phyloP scores from a whole-genome alignment of 1,284 basidiomycete genomes.

The Cystobasidium pallidum region DNA sequence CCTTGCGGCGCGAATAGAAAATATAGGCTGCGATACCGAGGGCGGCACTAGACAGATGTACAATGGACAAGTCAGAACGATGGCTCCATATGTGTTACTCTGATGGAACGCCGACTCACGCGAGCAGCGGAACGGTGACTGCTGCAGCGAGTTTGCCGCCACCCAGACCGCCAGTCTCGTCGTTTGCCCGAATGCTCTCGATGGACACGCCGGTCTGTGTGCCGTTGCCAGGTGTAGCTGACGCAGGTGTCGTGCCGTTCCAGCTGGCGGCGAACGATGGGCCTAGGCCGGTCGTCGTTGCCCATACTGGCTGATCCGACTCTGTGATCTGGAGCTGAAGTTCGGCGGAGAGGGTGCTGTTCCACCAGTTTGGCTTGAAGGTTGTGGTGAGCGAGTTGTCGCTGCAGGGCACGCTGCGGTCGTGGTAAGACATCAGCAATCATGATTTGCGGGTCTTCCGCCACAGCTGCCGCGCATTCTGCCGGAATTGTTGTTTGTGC shows the following conservation, averaged over 20 bases:
- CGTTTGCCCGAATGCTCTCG: conserved; percentile 47
- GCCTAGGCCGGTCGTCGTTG: conserved; percentile 66
- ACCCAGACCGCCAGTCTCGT: conserved; percentile 56
- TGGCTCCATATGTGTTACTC: too few relatives aligned
- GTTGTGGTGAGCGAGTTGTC: conserved; percentile 60
- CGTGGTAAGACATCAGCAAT: neutral
- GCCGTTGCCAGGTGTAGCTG: conserved; percentile 41
- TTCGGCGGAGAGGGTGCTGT: conserved; percentile 62
- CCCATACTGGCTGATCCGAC: conserved; percentile 63
- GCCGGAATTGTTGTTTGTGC: conserved; percentile 60
- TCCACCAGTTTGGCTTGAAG: conserved; percentile 77
- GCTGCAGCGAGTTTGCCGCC: conserved; percentile 76
- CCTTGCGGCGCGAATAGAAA: conserved; percentile 65
- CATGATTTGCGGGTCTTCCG: neutral
- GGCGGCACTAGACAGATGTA: conserved; percentile 55
- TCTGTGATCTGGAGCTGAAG: conserved; percentile 72
- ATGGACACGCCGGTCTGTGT: conserved; percentile 50
- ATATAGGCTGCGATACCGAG: conserved; percentile 64
- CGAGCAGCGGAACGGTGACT: conserved; percentile 70
- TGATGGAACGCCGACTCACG: conserved; percentile 50
- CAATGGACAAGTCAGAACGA: too few relatives aligned
- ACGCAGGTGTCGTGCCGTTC: conserved; percentile 62
- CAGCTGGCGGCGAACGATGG: conserved; percentile 67
- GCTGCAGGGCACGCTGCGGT: conserved; percentile 64
- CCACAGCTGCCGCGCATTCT: neutral